phyloP scores from a whole-genome alignment of 768 basidiomycete genomes.

The Sistotremastrum niveocremeum region DNA sequence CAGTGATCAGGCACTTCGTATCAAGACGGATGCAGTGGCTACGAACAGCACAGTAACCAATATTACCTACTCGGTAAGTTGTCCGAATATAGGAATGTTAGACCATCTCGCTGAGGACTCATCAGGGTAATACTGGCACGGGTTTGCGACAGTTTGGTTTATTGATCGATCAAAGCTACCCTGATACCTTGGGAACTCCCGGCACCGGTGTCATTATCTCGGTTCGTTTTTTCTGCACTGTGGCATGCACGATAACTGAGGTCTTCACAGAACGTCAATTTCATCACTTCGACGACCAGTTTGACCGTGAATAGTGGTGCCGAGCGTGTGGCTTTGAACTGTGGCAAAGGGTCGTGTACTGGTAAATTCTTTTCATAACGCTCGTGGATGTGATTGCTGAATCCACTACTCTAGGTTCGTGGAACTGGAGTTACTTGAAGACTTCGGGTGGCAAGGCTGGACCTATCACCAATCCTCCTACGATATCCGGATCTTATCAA shows the following conservation, averaged over 20 bases:
- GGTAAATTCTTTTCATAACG: constrained; percentile 16
- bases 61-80: constrained; percentile 7
- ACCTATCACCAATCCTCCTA: constrained; percentile 18
- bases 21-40: constrained; percentile 39
- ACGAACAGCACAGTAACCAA: constrained; percentile 33
- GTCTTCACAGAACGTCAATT: constrained; percentile 32
- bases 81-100: neutral
- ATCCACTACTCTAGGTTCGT: constrained; percentile 12
- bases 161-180: constrained; percentile 55
- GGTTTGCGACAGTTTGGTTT: constrained; percentile 38
- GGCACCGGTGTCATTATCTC: constrained; percentile 45
- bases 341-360: constrained; percentile 36
- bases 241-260: neutral
- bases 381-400: neutral
- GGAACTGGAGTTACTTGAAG: constrained; percentile 37
- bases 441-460: constrained; percentile 32
- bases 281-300: constrained; percentile 25
- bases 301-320: constrained; percentile 31
- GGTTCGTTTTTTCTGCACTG: constrained; percentile 22
- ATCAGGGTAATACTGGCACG: constrained; percentile 39
- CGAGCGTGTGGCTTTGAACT: constrained; percentile 38
- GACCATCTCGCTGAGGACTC: neutral
- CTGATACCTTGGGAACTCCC: constrained; percentile 34
- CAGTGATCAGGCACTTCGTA: constrained; percentile 44
- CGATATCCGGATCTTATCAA: constrained; percentile 20